These are phyloP conservation scores for Erythrobasidium hasegawianum DNA, from an alignment of 1,284 basidiomycete genomes.

Conservation along the genomic window DNA sequence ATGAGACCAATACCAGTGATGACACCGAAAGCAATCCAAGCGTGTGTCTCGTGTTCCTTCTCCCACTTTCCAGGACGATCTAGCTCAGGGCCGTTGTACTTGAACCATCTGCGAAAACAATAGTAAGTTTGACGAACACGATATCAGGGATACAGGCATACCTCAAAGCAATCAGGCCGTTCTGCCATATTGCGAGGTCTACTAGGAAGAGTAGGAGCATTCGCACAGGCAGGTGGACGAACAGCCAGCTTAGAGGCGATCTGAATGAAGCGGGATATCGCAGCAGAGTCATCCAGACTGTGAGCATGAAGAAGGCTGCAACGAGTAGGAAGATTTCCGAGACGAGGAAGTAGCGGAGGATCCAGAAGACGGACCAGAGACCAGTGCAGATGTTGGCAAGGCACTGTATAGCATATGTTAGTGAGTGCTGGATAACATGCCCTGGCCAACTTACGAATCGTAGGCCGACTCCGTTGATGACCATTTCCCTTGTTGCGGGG, in stretches of 20 bases:
- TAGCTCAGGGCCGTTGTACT: conserved; percentile 24
- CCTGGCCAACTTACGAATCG: conserved; percentile 36
- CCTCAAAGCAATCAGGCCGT: conserved; percentile 38
- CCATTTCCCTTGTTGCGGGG: conserved; percentile 32
- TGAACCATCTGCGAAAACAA: conserved; percentile 28
- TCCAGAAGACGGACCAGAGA: conserved; percentile 36
- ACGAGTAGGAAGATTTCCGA: conserved; percentile 38
- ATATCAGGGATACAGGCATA: background rate
- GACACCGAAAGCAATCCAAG: conserved; percentile 41
- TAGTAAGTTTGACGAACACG: too few relatives aligned
- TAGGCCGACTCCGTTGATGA: conserved; percentile 36
- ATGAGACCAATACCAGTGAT: conserved; percentile 36
- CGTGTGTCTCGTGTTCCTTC: conserved; percentile 35
- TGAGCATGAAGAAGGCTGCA: conserved; percentile 32
- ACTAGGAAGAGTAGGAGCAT: conserved; percentile 36
- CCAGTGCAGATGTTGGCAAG: conserved; percentile 29
- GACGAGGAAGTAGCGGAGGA: conserved; percentile 35
- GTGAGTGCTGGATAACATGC: too few relatives aligned
- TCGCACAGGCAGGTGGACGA: conserved; percentile 37
- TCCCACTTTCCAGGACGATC: conserved; percentile 37
- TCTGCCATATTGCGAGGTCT: conserved; percentile 38
- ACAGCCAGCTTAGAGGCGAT: conserved; percentile 31
- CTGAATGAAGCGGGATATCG: conserved; percentile 23
- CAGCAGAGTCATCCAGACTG: conserved; percentile 37
- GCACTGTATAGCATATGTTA: conserved; percentile 25